These are phyloP conservation scores for Yamadazyma taylorii DNA, from an alignment of 1,139 yeast species.

Conservation along the genomic window DNA sequence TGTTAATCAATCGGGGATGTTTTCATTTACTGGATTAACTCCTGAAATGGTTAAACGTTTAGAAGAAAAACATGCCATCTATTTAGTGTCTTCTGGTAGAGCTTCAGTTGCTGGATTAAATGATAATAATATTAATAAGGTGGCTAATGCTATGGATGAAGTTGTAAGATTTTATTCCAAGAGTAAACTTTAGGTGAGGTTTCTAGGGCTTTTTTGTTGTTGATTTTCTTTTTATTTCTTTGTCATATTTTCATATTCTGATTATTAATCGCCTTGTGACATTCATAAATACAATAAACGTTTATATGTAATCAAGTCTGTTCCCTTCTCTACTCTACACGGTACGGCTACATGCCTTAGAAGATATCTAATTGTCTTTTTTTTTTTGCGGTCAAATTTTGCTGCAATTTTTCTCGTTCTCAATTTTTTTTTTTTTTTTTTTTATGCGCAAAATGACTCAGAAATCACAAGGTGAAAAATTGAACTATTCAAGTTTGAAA, in stretches of 20 bases:
- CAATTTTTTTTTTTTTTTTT: not conserved
- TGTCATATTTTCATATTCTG: not conserved
- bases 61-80: conserved; percentile 76
- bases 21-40: conserved; percentile 85
- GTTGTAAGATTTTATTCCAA: conserved; percentile 53
- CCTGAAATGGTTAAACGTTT: conserved; percentile 79
- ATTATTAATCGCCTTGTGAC: too few species aligned
- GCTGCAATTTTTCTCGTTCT: not conserved
- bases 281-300: not conserved
- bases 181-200: conserved; percentile 31
- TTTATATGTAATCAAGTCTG: too few species aligned
- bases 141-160: conserved; percentile 81
- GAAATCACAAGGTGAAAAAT: conserved; percentile 2
- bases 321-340: too few species aligned
- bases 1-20: conserved; percentile 93
- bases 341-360: too few species aligned
- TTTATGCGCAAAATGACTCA: conserved; percentile 4
- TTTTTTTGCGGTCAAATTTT: conserved; percentile 1
- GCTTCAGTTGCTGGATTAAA: conserved; percentile 94
- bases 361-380: not conserved
- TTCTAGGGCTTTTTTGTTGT: not conserved
- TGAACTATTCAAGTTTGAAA: not conserved
- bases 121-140: conserved; percentile 71
- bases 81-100: conserved; percentile 81
- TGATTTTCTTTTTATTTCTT: conserved; percentile 1